Evolutionary conservation across 2,329 filamentous ascomycete species (phyloP).

Genomic region (Ophiostoma sp.): DNA sequence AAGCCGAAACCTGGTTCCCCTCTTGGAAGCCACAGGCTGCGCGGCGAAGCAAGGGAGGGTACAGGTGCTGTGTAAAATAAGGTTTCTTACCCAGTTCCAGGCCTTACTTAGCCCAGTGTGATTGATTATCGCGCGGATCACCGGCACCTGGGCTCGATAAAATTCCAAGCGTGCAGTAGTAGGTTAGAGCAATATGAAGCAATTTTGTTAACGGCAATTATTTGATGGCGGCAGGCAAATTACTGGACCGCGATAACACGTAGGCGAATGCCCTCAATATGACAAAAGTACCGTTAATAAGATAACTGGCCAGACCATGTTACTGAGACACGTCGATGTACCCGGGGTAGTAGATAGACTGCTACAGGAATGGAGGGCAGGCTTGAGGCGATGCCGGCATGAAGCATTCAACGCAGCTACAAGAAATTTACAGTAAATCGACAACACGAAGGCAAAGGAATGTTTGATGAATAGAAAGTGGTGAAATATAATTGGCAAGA

Average conservation of each 20-base stretch:
- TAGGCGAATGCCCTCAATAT: neutral
- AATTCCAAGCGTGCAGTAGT: neutral
- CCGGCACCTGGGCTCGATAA: neutral
- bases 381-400: neutral
- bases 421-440: neutral
- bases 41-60: constrained; percentile 9
- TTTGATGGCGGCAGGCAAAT: neutral
- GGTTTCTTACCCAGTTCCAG: neutral
- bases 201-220: neutral
- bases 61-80: neutral
- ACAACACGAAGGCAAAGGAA: neutral
- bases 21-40: constrained; percentile 7
- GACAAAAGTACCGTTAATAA: neutral
- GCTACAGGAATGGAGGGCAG: neutral
- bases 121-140: neutral
- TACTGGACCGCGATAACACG: neutral
- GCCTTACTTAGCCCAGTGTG: neutral
- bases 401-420: neutral
- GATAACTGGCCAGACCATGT: neutral
- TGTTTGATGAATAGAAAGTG: too few relatives aligned
- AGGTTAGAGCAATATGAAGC: neutral
- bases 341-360: neutral
- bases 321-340: neutral
- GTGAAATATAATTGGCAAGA: too few relatives aligned
- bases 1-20: constrained; percentile 3